These are phyloP conservation scores for Bretschneidera sinensis DNA, from an alignment of 345 rosid species.

Conservation along the genomic window DNA sequence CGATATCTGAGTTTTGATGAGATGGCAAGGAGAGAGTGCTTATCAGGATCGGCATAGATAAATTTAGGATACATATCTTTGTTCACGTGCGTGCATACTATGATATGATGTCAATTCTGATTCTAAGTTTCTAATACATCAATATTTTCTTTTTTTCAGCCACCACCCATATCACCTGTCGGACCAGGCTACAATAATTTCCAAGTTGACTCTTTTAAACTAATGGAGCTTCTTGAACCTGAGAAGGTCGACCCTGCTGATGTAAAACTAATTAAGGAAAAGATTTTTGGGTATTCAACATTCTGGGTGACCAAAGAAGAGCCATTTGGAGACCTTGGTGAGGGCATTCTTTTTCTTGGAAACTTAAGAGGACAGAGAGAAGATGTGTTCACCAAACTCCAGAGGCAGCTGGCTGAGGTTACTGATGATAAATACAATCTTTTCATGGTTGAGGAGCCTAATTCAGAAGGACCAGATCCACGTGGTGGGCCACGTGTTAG, in stretches of 20 bases:
- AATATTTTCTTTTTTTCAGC: constrained; percentile 38
- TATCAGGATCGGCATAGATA: too few relatives aligned
- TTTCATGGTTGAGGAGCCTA: constrained; percentile 96
- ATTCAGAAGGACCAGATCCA: constrained; percentile 85
- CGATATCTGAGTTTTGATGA: too few relatives aligned
- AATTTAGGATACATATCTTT: too few relatives aligned
- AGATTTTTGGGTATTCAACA: constrained; percentile 82
- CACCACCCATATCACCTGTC: constrained; percentile 52
- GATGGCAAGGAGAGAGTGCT: too few relatives aligned
- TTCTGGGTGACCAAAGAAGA: constrained; percentile 98
- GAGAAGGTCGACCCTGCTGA: constrained; percentile 87
- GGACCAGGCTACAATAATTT: constrained; percentile 65
- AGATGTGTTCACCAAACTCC: constrained; percentile 78
- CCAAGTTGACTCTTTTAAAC: constrained; percentile 86
- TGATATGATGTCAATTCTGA: not conserved
- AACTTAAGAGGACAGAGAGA: constrained; percentile 81
- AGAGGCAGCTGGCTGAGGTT: constrained; percentile 54
- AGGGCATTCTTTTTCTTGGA: constrained; percentile 86
- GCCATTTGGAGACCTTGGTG: constrained; percentile 87
- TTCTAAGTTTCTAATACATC: not conserved
- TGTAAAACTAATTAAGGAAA: constrained; percentile 77
- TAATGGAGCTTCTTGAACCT: constrained; percentile 96
- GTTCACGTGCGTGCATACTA: not conserved
- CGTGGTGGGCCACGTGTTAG: constrained; percentile 96
- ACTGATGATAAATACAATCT: constrained; percentile 73